A percentile compares a stretch with the other conserved stretches of the same genome.
Conservation (phyloP, 2,329 filamentous ascomycete species). For the Sphaerulina vaccinii region DNA sequence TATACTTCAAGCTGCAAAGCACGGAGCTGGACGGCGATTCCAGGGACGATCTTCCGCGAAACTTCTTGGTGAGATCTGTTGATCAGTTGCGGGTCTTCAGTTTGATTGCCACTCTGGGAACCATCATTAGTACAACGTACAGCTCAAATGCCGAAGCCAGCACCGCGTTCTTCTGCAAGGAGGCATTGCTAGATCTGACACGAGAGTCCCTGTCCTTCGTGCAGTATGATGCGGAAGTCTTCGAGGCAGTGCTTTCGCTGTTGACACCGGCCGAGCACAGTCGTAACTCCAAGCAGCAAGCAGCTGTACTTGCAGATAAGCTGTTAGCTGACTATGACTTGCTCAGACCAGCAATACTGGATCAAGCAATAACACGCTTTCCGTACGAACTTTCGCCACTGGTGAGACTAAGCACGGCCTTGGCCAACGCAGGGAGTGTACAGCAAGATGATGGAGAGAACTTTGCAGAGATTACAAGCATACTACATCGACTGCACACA, state of each 20-base stretch:
- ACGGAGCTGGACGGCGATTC: slow-evolving; percentile 29
- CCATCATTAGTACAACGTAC: slow-evolving; percentile 48
- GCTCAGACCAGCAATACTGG: slow-evolving; percentile 60
- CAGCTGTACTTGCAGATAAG: slow-evolving; percentile 41
- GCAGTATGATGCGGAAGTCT: slow-evolving; percentile 70
- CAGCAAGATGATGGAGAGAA: slow-evolving; percentile 8
- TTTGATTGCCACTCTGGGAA: slow-evolving; percentile 46
- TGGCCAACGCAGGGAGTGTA: slow-evolving; percentile 21
- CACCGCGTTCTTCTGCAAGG: slow-evolving; percentile 62
- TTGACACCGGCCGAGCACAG: slow-evolving; percentile 41
- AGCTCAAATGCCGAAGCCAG: slow-evolving; percentile 51
- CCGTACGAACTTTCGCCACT: slow-evolving; percentile 84
- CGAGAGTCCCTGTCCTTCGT: slow-evolving; percentile 65
- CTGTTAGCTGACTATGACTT: slow-evolving; percentile 56
- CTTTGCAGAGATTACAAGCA: slow-evolving; percentile 11
- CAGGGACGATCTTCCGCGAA: slow-evolving; percentile 42
- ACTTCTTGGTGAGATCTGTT: slow-evolving; percentile 43
- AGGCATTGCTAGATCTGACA: slow-evolving; percentile 67
- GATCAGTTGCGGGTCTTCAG: slow-evolving; percentile 50
- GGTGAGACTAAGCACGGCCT: slow-evolving; percentile 43
- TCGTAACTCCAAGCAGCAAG: slow-evolving; percentile 13
- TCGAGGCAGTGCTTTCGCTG: slow-evolving; percentile 65
- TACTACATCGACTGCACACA: slow-evolving; percentile 67
- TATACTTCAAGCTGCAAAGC: slow-evolving; percentile 28
- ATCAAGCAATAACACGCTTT: slow-evolving; percentile 71